These are phyloP conservation scores for Pyrrhoderma noxium DNA, from an alignment of 1,284 basidiomycete species.

Conservation along the genomic window DNA sequence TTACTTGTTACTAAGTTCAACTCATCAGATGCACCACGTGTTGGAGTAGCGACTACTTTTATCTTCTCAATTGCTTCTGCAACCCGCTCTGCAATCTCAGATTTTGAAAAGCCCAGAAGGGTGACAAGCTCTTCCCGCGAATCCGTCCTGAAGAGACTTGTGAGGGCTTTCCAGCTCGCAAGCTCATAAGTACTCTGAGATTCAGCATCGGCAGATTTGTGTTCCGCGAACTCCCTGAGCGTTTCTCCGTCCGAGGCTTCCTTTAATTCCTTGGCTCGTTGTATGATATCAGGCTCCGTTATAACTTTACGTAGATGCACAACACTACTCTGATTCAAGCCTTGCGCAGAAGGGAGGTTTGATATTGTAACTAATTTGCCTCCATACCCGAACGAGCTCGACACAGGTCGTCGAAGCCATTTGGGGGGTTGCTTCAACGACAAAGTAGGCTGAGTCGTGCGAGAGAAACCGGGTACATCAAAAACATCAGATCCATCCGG, in stretches of 20 bases:
- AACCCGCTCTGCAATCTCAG: conserved; percentile 75
- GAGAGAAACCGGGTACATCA: conserved; percentile 53
- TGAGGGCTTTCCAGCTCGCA: conserved; percentile 84
- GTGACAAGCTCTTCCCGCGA: conserved; percentile 88
- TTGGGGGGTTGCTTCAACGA: conserved; percentile 90
- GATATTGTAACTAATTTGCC: conserved; percentile 79
- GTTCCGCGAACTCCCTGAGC: conserved; percentile 62
- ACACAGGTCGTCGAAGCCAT: conserved; percentile 86
- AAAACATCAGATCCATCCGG: conserved; percentile 75
- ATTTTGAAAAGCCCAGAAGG: conserved; percentile 89
- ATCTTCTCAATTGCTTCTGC: conserved; percentile 76
- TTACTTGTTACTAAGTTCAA: conserved; percentile 32
- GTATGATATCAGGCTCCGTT: conserved; percentile 73
- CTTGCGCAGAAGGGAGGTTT: conserved; percentile 65
- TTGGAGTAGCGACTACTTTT: conserved; percentile 33
- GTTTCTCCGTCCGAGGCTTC: conserved; percentile 56
- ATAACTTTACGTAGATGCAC: conserved; percentile 74
- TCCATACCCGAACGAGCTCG: conserved; percentile 87
- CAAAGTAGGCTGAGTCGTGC: conserved; percentile 49
- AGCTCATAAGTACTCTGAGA: conserved; percentile 32
- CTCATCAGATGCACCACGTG: conserved; percentile 18
- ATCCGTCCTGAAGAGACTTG: conserved; percentile 85
- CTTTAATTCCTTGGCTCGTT: conserved; percentile 70
- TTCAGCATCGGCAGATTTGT: conserved; percentile 37
- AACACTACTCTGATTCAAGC: conserved; percentile 70